These are phyloP conservation scores for Gossypium thurberi DNA, from an alignment of 345 rosid species.

Conservation along the genomic window DNA sequence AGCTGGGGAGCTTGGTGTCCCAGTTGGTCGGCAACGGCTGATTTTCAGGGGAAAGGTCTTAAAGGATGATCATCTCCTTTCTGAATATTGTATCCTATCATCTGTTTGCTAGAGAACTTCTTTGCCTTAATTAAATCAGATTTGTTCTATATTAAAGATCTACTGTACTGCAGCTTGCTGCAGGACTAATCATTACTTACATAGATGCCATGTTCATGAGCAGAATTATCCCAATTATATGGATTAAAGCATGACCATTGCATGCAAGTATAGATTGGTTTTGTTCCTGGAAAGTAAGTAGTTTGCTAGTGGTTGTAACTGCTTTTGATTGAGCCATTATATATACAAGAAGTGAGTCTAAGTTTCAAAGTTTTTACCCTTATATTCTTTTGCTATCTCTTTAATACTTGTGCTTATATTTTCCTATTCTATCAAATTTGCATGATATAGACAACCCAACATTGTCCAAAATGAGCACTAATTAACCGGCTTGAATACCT, in stretches of 20 bases:
- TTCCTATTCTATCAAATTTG: neutral
- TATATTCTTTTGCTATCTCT: neutral
- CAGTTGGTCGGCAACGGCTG: constrained; percentile 82
- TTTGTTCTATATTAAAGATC: neutral
- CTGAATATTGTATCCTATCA: constrained; percentile 83
- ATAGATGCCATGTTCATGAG: neutral
- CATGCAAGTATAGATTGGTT: neutral
- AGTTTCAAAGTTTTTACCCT: neutral
- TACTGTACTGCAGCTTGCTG: neutral
- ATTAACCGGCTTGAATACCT: neutral
- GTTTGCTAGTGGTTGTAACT: neutral
- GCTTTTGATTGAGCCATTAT: neutral
- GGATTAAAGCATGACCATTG: neutral
- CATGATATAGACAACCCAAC: neutral
- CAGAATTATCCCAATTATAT: neutral
- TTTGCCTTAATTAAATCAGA: neutral
- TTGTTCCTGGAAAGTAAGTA: neutral
- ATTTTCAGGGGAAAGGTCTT: constrained; percentile 89
- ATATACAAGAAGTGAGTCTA: neutral
- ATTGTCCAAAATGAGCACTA: neutral
- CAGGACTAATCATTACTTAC: neutral
- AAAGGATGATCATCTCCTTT: constrained; percentile 82
- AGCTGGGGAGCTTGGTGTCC: constrained; percentile 60
- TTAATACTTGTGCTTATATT: neutral
- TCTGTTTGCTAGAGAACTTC: neutral